Conservation (phyloP, 352 stramenopile genomes). For the Elongisporangium anandrum region DNA sequence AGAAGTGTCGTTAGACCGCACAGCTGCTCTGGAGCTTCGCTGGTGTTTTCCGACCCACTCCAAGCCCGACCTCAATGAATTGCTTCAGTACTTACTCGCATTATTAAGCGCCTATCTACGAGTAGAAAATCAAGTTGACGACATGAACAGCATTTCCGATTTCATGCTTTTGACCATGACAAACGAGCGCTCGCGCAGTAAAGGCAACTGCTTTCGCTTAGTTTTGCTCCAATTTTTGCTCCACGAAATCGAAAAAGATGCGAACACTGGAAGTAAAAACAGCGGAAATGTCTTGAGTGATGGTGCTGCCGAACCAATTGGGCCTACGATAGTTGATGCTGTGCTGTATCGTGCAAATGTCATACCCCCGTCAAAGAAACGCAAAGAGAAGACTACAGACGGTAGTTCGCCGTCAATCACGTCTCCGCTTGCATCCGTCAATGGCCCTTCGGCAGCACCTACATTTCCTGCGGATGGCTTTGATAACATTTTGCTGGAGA, state of each 20-base stretch:
- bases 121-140: slow-evolving; percentile 55
- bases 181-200: slow-evolving; percentile 19
- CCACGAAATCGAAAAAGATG: slow-evolving; percentile 48
- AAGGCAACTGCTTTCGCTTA: slow-evolving; percentile 25
- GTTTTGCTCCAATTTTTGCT: slow-evolving; percentile 50
- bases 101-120: slow-evolving; percentile 41
- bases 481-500: slow-evolving; percentile 42
- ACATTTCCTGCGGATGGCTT: slow-evolving; percentile 27
- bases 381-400: slow-evolving; percentile 30
- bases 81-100: slow-evolving; percentile 42
- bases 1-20: slow-evolving; percentile 23
- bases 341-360: slow-evolving; percentile 22
- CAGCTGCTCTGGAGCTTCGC: slow-evolving; percentile 25
- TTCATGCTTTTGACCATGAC: slow-evolving; percentile 49
- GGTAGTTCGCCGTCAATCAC: slow-evolving; percentile 7
- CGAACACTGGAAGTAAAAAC: neutral
- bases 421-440: slow-evolving; percentile 5
- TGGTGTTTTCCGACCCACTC: slow-evolving; percentile 54
- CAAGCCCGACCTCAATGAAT: slow-evolving; percentile 27
- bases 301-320: slow-evolving; percentile 9
- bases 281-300: neutral
- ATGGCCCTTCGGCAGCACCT: slow-evolving; percentile 5
- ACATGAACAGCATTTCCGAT: slow-evolving; percentile 36
- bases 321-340: slow-evolving; percentile 35
- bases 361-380: slow-evolving; percentile 15